Base-by-base conservation (phyloP, 2,329 filamentous ascomycete genomes). In the Fusarium longipes region DNA sequence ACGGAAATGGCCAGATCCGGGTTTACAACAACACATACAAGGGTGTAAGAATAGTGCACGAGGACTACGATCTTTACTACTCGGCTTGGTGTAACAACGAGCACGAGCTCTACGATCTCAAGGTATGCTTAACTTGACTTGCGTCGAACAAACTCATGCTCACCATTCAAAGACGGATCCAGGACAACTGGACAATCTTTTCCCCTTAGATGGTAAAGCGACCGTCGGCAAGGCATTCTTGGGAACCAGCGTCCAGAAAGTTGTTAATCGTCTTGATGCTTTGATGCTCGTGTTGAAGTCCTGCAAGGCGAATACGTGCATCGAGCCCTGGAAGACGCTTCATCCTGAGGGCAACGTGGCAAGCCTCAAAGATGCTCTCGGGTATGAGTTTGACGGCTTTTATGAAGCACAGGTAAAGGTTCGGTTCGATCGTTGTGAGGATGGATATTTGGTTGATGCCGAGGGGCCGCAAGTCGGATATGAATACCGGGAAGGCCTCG, bases 81-180 rank as follows among this genome's bases (percentile, higher is more conserved):
- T 84, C 87, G 0, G 87, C 91, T 0, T 92, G 89, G 89, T 92
- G 90, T 71, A 89, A 78, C 15, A 87, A 87, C 50, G 88, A 91
- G 70, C 85, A 87, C 55, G 89, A 92, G 73, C 81, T 90, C 3
- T 92, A 91, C 72, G 83, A 91, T 63, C 70, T 90, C 36, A 84
- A 80, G 70, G 86, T 72, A 62, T 9, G 70, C 45, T 7, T 20
- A 4, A 5, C 8, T 5, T 10, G 5, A 25, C 6, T 18, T 6
- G 1, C 8, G 2, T 29, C 14, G 8, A 11, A 3, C 1, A 11
- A 17, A 18, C n/a, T 38, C n/a, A 59, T 43, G 10, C 58, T 67
- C 11, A 73, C 42, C 9, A 4, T 4, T 15, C 17, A 24, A 38
- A 87, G 83, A 78, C 78, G 25, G 86, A 88, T 56, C 84, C 84